Conservation (phyloP, 139 green algal species). For the Chlamydomonas sphaeroides region DNA sequence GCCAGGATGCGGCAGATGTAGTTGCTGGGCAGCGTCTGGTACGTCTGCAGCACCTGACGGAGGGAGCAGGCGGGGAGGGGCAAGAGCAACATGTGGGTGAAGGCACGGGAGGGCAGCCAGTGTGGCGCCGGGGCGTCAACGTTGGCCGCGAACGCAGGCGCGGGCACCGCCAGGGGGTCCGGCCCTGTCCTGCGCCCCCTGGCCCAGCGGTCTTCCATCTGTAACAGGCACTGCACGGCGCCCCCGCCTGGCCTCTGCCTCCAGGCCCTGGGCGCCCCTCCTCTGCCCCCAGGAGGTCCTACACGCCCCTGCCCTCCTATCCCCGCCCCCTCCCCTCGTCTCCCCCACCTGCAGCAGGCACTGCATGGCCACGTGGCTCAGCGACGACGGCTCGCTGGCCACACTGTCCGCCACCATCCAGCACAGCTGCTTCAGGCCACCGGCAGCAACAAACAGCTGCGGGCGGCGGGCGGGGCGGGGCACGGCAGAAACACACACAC, state of each 20-base stretch:
- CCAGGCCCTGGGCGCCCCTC: no score
- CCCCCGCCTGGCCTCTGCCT: no score
- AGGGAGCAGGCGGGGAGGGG: background rate
- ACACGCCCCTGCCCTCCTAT: background rate
- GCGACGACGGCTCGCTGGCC: constrained; percentile 1
- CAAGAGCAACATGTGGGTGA: no score
- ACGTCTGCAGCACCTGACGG: constrained; percentile 24
- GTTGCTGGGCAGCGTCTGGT: constrained; percentile 61
- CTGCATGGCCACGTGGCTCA: constrained; percentile 29
- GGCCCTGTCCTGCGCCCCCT: no score
- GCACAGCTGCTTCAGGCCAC: constrained; percentile 65
- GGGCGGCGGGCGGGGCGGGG: background rate
- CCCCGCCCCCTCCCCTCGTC: background rate
- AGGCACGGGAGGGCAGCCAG: background rate
- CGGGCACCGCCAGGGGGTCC: no score
- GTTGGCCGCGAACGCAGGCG: no score
- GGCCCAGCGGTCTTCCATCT: no score
- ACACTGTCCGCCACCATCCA: constrained; percentile 55
- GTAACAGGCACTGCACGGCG: no score
- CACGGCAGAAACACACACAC: no score
- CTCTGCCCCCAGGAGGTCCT: no score
- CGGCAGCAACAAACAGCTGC: constrained; percentile 3
- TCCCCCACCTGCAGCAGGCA: constrained; percentile 35
- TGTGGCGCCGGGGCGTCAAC: no score
- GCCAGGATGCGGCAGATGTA: constrained; percentile 77